phyloP scores from a whole-genome alignment of 2,329 filamentous ascomycete species.

The Pyrenophora seminiperda region DNA sequence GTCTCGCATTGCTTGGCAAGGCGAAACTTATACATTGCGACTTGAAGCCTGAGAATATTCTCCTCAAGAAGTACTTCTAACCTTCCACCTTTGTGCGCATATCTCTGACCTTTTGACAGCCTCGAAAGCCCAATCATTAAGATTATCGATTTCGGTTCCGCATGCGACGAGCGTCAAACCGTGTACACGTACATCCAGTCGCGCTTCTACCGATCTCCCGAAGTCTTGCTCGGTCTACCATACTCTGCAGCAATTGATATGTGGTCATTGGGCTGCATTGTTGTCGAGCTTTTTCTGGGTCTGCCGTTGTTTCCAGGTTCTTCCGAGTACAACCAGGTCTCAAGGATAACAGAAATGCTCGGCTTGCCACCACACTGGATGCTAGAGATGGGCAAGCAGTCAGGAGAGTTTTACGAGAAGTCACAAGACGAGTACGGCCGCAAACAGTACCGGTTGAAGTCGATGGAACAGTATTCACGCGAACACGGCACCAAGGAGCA shows the following conservation, averaged over 20 bases:
- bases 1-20: conserved; percentile 89
- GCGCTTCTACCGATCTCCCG: conserved; percentile 94
- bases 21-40: conserved; percentile 97
- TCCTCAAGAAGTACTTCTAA: conserved; percentile 79
- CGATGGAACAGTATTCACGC: conserved; percentile 95
- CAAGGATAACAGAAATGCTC: conserved; percentile 96
- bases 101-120: conserved; percentile 47
- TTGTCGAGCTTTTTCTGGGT: conserved; percentile 95
- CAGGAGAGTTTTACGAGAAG: conserved; percentile 97
- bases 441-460: conserved; percentile 88
- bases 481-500: conserved; percentile 98
- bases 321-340: conserved; percentile 98
- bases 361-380: conserved; percentile 97
- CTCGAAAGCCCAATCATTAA: conserved; percentile 99
- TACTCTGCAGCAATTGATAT: conserved; percentile 99
- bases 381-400: conserved; percentile 98
- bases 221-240: conserved; percentile 91
- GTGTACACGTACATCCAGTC: conserved; percentile 99
- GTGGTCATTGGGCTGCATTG: conserved; percentile 99
- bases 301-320: conserved; percentile 94
- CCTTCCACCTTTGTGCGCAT: neutral
- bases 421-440: conserved; percentile 88
- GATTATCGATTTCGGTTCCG: conserved; percentile 98
- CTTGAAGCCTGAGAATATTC: conserved; percentile 95
- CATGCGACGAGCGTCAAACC: conserved; percentile 96